Evolutionary conservation across 106 monocot species (phyloP).

Genomic region (Gastrodia elata): DNA sequence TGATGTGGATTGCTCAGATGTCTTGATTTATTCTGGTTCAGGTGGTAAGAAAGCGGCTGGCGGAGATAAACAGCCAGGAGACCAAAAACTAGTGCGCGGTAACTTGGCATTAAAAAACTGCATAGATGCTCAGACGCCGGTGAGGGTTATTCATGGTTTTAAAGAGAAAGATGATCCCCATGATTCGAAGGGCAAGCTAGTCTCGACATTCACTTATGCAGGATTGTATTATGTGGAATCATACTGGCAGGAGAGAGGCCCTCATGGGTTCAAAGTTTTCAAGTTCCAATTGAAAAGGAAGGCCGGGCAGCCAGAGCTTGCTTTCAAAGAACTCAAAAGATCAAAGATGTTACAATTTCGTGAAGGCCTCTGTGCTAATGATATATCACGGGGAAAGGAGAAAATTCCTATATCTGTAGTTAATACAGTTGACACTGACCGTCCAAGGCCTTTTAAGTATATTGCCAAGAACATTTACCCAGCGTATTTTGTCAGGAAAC

Average conservation of each 20-base stretch:
- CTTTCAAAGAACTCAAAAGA: conserved; percentile 41
- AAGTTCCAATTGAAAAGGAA: conserved; percentile 67
- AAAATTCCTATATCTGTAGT: conserved; percentile 59
- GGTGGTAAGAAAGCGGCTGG: conserved; percentile 48
- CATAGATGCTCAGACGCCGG: conserved; percentile 56
- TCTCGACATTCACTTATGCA: conserved; percentile 71
- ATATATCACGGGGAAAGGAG: conserved; percentile 80
- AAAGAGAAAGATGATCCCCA: conserved; percentile 36
- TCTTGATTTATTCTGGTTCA: conserved; percentile 79
- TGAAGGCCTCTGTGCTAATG: conserved; percentile 49
- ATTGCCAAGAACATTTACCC: conserved; percentile 61
- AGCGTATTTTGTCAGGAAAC: conserved; percentile 19
- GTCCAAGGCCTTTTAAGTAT: conserved; percentile 49
- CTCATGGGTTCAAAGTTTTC: conserved; percentile 38
- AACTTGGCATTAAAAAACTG: conserved; percentile 83
- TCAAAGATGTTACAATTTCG: conserved; percentile 29
- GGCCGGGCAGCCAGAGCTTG: conserved; percentile 75
- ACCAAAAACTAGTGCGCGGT: conserved; percentile 84
- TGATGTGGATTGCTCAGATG: conserved; percentile 59
- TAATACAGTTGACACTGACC: conserved; percentile 58
- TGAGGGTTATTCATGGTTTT: conserved; percentile 70
- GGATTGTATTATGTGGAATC: conserved; percentile 72
- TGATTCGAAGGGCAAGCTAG: conserved; percentile 32
- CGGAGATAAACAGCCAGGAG: conserved; percentile 39
- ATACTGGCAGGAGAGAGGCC: conserved; percentile 43